These are phyloP conservation scores for Tolypocladium nubicola DNA, from an alignment of 2,329 filamentous ascomycete genomes.

Conservation along the genomic window DNA sequence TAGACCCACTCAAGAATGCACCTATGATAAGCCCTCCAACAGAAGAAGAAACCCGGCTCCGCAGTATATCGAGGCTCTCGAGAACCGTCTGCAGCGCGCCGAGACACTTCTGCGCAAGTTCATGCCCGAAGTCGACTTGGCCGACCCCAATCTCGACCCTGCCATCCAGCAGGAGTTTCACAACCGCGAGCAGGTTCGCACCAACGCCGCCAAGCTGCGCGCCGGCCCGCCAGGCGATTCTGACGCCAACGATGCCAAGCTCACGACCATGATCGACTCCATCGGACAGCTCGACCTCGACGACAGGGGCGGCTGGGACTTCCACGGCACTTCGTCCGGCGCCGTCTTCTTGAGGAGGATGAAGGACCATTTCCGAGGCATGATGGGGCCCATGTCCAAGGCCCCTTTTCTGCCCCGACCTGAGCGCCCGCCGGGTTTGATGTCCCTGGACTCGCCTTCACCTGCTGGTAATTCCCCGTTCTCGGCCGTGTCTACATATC, in stretches of 20 bases:
- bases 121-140: constrained; percentile 73
- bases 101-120: constrained; percentile 70
- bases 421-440: constrained; percentile 36
- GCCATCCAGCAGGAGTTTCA: constrained; percentile 60
- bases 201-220: constrained; percentile 31
- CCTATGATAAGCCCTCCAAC: constrained; percentile 91
- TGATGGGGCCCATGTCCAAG: constrained; percentile 56
- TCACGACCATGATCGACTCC: constrained; percentile 91
- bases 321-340: constrained; percentile 87
- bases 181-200: constrained; percentile 41
- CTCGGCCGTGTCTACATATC: constrained; percentile 37
- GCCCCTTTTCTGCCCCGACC: constrained; percentile 46
- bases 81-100: constrained; percentile 71
- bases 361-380: constrained; percentile 74
- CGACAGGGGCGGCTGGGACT: constrained; percentile 87
- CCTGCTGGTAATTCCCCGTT: constrained; percentile 54
- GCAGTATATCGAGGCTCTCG: constrained; percentile 85
- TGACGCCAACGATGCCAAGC: constrained; percentile 54
- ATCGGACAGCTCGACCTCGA: constrained; percentile 87
- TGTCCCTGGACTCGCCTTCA: constrained; percentile 59
- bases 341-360: constrained; percentile 79
- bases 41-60: constrained; percentile 81
- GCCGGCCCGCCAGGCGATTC: constrained; percentile 18
- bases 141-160: constrained; percentile 74
- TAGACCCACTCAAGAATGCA: constrained; percentile 59